phyloP scores from a whole-genome alignment of 176 grass and related monocot species.

The Raddia distichophylla region DNA sequence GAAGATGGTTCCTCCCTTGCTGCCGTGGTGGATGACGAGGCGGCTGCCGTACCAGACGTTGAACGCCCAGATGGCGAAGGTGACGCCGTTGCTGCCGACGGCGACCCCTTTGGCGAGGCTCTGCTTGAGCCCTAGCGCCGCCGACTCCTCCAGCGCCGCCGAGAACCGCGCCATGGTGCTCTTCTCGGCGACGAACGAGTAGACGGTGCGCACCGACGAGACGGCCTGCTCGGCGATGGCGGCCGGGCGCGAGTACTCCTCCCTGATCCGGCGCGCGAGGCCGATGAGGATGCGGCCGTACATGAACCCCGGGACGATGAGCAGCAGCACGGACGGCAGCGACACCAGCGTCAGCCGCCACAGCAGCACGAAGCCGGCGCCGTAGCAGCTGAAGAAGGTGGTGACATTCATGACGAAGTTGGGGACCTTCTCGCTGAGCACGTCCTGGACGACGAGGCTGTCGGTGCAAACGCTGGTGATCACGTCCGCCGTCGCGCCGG shows the following conservation, averaged over 20 bases:
- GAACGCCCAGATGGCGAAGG: constrained; percentile 87
- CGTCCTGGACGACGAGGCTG: constrained; percentile 89
- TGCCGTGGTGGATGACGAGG: constrained; percentile 91
- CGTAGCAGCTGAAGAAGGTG: constrained; percentile 79
- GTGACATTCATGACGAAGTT: constrained; percentile 92
- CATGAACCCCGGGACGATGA: constrained; percentile 85
- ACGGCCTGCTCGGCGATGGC: constrained; percentile 81
- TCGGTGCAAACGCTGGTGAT: constrained; percentile 94
- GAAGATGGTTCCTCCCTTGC: constrained; percentile 82
- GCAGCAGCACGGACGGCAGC: constrained; percentile 68
- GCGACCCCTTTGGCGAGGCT: constrained; percentile 89
- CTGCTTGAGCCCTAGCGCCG: constrained; percentile 73
- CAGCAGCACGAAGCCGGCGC: constrained; percentile 60
- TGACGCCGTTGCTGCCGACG: constrained; percentile 88
- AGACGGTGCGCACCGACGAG: constrained; percentile 83
- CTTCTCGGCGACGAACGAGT: constrained; percentile 80
- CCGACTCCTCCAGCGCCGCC: constrained; percentile 69
- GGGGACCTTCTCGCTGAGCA: constrained; percentile 87
- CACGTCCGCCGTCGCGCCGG: constrained; percentile 76
- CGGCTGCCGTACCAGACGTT: constrained; percentile 88
- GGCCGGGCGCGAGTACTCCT: constrained; percentile 73
- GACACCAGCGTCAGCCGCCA: constrained; percentile 81
- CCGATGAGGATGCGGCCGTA: constrained; percentile 83
- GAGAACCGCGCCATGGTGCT: constrained; percentile 70
- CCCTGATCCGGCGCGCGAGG: constrained; percentile 69